Base-by-base conservation (phyloP, 2,329 filamentous ascomycete species). In the Hypoxylon sp. region DNA sequence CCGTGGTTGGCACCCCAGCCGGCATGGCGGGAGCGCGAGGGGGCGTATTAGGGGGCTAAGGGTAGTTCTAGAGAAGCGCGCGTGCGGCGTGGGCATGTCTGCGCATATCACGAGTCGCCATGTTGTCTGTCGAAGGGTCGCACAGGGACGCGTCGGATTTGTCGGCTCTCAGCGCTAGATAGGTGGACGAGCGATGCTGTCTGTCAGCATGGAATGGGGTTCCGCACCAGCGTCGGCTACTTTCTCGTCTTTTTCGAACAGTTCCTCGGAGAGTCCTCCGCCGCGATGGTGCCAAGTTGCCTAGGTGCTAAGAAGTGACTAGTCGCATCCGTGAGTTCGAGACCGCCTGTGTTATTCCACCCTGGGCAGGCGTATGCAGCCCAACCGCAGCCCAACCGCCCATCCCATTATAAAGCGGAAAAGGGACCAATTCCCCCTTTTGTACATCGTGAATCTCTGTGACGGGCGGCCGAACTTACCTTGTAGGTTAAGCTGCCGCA, bases 1-100 rank as follows among this genome's bases (percentile, higher is more conserved):
- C 72, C 74, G 22, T 71, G 69, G 69, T 40, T 56, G 6, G 53
- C 72, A 6, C 73, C 72, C 1, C 74, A 68, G 68, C 68, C 71
- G 17, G 59, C 61, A 14, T 75, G 74, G 68, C 46, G 51, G 58
- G 55, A 66, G 61, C 66, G 72, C 1, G 50, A 67, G 53, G 72
- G 69, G 27, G 70, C 67, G 50, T 75, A 73, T 66, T 73, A 71
- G 62, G 11, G 35, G 48, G 25, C 25, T 27, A 27, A 27, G 25
- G 25, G 25, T 5, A 20, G 3, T 10, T 17, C 14, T n/a, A 4
- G 17, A 20, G n/a, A n/a, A 17, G 40, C 46, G 33, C 31, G 22
- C 33, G 11, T 40, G 54, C 49, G 42, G 48, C 22, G 37, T 48
- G 11, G 11, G 48, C 25, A 20, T 55, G 11, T 27, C 25, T 27